Base-by-base conservation (phyloP, 2,329 filamentous ascomycete genomes). In the Xylariomycetidae sp. region DNA sequence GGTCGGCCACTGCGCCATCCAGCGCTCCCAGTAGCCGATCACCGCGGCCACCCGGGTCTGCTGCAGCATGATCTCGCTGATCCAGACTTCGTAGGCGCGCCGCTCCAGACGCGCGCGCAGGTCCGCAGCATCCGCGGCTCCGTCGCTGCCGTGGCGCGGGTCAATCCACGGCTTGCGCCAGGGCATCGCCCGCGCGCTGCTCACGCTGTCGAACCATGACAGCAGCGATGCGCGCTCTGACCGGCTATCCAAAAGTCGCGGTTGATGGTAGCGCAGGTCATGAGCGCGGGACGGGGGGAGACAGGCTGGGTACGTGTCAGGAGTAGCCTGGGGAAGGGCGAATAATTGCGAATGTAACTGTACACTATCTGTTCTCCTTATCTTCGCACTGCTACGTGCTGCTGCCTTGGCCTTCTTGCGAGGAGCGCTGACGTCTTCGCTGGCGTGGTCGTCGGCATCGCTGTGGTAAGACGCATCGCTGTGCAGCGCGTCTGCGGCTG, bases 31-130 rank as follows among this genome's bases (percentile, higher is more conserved):
- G 51, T 81, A 81, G 30, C 70, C 72, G 14, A 79, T 70, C 1
- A 79, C 76, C 6, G 69, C 70, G 3, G 71, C 66, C 4, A 81
- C 76, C 18, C 76, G 72, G 2, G 76, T 81, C 56, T 81, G 76
- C 52, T 81, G 76, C 9, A 80, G 64, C 76, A 81, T 81, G 44
- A 79, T 72, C 57, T 81, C 76, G 48, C 70, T 76, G 49, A 81
- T 77, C 73, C 76, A 80, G 29, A 81, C 76, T 51, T 79, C 68
- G 56, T 81, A 81, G 2, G 76, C 76, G 29, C 76, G 68, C 19
- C 59, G 65, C 37, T 70, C 67, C 9, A 79, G 59, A 3, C 52
- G 53, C n/a, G 37, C 29, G 19, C 63, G 62, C 7, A 71, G 57
- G n/a, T 58, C 54, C 2, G 49, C 40, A 2, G 49, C 44, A 12